Evolutionary conservation across 257 asterid genomes (phyloP), one percentile per base, ranked within the genome.

Genomic region (Nicotiana tomentosiformis): DNA sequence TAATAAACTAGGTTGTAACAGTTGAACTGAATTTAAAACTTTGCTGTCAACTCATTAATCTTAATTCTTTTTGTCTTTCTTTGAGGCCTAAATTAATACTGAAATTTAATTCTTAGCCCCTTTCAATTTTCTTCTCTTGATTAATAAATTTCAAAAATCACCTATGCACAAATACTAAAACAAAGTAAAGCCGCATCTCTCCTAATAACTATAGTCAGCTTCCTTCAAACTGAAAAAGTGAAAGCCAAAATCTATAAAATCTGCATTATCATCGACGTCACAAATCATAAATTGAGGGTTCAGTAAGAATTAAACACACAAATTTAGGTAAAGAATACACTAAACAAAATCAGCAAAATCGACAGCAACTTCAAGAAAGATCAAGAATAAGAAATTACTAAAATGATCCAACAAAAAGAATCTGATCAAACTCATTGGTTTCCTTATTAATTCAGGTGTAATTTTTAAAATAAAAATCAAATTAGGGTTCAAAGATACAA

Each of bases 401-500:
- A 76, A 51, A 16, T 15, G 80, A 76, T 16, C 64, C 9, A 39
- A 51, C 16, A 76, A 29, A 53, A 74, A 74, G 39, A 49, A 74
- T 74, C 43, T 74, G 62, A 49, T 49, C 64, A 76, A 64, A 65
- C 68, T 23, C 35, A 62, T 10, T 62, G 67, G 35, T 62, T 6
- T n/a, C 12, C 30, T 43, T 43, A 43, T 9, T 18, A 58, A 58
- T 18, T 2, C 65, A 58, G 29, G 23, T 58, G 65, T 58, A 6
- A 56, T 56, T 33, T 43, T 33, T 43, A 51, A 15, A 18, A 74
- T 57, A 14, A 77, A 17, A 23, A n/a, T 1, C 30, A 46, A 74
- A 12, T 62, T 74, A 35, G 78, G 80, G 70, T 78, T 85, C 60
- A 70, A 43, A 68, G 26, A 26, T 68, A 77, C 26, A 77, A 66